Evolutionary conservation across 345 rosid genomes (phyloP).

Genomic region (Laguncularia racemosa): DNA sequence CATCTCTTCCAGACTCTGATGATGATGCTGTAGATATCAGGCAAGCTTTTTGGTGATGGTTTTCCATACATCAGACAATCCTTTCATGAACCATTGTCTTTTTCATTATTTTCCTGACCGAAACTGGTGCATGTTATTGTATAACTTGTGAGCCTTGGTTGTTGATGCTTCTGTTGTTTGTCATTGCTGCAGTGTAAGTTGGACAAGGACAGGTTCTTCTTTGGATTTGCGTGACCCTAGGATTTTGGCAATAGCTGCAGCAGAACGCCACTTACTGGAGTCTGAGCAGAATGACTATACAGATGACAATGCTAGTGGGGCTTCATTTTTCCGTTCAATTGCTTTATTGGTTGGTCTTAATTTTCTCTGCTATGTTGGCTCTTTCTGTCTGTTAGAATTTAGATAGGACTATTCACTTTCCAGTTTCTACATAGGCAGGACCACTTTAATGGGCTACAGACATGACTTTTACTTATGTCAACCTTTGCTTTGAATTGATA

Average conservation of each 20-base stretch:
- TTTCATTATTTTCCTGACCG: not conserved
- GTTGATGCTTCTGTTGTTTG: constrained; percentile 8
- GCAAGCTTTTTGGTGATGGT: constrained; percentile 24
- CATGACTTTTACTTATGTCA: not conserved
- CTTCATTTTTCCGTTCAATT: constrained; percentile 86
- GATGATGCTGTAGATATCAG: constrained; percentile 68
- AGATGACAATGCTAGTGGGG: constrained; percentile 73
- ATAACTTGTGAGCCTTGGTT: constrained; percentile 1
- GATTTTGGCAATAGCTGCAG: constrained; percentile 70
- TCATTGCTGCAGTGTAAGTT: constrained; percentile 38
- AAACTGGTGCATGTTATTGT: not conserved
- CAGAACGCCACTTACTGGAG: constrained; percentile 78
- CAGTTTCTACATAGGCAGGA: not conserved
- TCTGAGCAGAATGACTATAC: constrained; percentile 77
- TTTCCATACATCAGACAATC: not conserved
- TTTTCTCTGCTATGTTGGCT: not conserved
- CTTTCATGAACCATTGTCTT: too few relatives aligned
- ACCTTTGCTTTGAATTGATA: too few relatives aligned
- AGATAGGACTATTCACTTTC: not conserved
- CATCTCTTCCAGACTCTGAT: constrained; percentile 39
- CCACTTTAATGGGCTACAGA: not conserved
- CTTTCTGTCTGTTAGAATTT: not conserved
- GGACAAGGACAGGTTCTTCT: constrained; percentile 67
- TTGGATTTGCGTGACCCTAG: constrained; percentile 68
- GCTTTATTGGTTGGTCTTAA: constrained; percentile 58